Conservation (phyloP, 441 rosid species). For the Populus hybrid region DNA sequence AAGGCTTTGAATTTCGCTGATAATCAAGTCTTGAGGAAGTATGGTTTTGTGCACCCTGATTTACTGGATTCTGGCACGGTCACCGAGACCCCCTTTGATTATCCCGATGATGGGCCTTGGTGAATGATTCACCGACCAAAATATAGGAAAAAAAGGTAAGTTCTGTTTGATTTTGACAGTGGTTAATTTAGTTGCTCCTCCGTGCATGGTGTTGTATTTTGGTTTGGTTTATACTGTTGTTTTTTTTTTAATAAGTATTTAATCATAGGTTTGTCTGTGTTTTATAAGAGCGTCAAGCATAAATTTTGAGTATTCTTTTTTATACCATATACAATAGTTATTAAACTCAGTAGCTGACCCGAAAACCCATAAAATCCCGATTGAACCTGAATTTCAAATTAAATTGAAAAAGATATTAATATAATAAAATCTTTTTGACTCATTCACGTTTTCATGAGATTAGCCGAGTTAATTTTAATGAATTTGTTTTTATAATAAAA, state of each 20-base stretch:
- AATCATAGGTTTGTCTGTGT: not conserved
- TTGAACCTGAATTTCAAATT: not conserved
- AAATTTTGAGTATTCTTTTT: not conserved
- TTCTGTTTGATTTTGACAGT: not conserved
- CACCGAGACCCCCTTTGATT: conserved; percentile 57
- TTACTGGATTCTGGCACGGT: conserved; percentile 46
- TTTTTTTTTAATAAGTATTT: too few species aligned
- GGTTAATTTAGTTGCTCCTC: not conserved
- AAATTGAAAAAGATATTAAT: not conserved
- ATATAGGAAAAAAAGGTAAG: not conserved
- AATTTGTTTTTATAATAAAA: not conserved
- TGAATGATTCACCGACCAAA: conserved; percentile 30
- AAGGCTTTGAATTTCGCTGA: conserved; percentile 81
- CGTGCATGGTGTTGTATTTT: not conserved
- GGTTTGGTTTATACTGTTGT: not conserved
- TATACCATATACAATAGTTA: not conserved
- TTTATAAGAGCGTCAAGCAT: not conserved
- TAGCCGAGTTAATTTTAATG: not conserved
- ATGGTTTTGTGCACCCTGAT: conserved; percentile 56
- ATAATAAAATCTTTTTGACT: not conserved
- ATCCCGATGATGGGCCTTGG: conserved; percentile 50
- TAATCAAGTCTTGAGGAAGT: conserved; percentile 56
- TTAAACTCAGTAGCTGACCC: not conserved
- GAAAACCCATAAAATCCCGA: not conserved
- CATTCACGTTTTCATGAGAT: not conserved